A percentile compares a stretch with the other conserved stretches of the same genome.
Conservation (phyloP, 805 yeast species). For the Candida taoyuanica region DNA sequence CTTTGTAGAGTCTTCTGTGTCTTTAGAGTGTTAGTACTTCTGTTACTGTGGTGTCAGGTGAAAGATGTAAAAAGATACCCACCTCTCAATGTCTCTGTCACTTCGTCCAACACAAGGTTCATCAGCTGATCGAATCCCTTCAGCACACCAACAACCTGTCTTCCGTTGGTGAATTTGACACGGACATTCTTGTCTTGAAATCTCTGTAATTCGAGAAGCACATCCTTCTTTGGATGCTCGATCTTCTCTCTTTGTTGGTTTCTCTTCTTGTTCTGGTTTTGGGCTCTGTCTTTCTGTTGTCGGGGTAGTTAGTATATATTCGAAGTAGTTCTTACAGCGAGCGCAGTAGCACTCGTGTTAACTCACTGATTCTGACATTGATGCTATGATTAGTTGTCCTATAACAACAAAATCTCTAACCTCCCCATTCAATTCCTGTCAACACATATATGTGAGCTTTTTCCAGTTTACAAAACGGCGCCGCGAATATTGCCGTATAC, state of each 20-base stretch:
- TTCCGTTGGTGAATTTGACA: slow-evolving; percentile 82
- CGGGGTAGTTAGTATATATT: neutral
- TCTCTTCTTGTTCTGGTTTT: slow-evolving; percentile 13
- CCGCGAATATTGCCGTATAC: neutral
- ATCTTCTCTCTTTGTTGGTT: slow-evolving; percentile 37
- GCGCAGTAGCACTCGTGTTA: too few relatives aligned
- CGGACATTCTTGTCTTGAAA: slow-evolving; percentile 69
- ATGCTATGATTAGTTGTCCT: too few relatives aligned
- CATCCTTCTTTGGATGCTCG: slow-evolving; percentile 80
- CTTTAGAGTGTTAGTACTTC: slow-evolving; percentile 27
- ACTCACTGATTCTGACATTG: slow-evolving; percentile 10
- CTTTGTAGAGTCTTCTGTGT: slow-evolving; percentile 56
- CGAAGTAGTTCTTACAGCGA: too few relatives aligned
- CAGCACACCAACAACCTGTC: slow-evolving; percentile 69
- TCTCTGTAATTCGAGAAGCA: slow-evolving; percentile 74
- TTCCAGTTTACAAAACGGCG: too few relatives aligned
- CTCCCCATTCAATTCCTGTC: neutral
- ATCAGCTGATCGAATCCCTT: slow-evolving; percentile 81
- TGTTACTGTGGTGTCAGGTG: neutral
- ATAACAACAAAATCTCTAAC: neutral
- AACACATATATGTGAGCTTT: too few relatives aligned
- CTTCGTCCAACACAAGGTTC: slow-evolving; percentile 73
- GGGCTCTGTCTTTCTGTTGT: slow-evolving; percentile 5
- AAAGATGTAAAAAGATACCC: slow-evolving; percentile 22
- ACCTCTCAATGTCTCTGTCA: slow-evolving; percentile 59